phyloP scores from a whole-genome alignment of 305 asterid genomes.

The Solanum hybrid region DNA sequence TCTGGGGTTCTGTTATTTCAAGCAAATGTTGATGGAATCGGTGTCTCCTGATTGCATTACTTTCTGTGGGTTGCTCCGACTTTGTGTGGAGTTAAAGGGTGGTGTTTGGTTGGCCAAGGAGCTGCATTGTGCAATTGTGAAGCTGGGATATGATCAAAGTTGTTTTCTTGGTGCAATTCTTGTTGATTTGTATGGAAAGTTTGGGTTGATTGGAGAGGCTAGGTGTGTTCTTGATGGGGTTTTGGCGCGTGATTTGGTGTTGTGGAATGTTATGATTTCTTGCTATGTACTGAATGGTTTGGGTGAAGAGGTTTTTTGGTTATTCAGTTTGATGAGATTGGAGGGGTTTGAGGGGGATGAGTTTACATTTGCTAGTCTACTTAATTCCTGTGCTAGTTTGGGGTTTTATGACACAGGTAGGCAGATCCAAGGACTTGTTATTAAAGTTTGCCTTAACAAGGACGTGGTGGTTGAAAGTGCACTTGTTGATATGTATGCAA shows the following conservation, averaged over 20 bases:
- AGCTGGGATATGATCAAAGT: conserved; percentile 15
- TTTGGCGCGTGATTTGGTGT: conserved; percentile 17
- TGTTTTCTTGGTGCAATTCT: conserved; percentile 16
- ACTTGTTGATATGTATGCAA: conserved; percentile 32
- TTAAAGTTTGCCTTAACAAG: conserved; percentile 8
- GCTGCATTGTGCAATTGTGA: conserved; percentile 19
- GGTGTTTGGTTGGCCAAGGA: conserved; percentile 1
- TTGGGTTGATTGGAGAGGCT: conserved; percentile 23
- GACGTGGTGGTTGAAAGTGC: conserved; percentile 25
- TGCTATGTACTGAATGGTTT: conserved; percentile 14
- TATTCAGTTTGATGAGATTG: conserved; percentile 17
- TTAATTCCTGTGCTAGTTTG: conserved; percentile 20
- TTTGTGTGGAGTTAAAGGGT: neutral
- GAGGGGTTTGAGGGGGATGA: conserved; percentile 24
- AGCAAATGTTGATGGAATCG: conserved; percentile 19
- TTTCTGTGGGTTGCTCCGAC: conserved; percentile 15
- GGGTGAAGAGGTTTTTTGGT: conserved; percentile 12
- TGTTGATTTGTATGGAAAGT: conserved; percentile 25
- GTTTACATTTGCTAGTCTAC: conserved; percentile 23
- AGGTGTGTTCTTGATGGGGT: conserved; percentile 18
- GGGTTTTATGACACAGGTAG: conserved; percentile 12
- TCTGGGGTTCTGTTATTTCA: conserved; percentile 16
- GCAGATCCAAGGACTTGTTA: conserved; percentile 18
- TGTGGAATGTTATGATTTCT: conserved; percentile 29
- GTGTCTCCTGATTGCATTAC: conserved; percentile 24